Percentiles rank a stretch among this genome's conserved stretches.
Conservation (phyloP, 305 asterid genomes). For the Galium porrigens region DNA sequence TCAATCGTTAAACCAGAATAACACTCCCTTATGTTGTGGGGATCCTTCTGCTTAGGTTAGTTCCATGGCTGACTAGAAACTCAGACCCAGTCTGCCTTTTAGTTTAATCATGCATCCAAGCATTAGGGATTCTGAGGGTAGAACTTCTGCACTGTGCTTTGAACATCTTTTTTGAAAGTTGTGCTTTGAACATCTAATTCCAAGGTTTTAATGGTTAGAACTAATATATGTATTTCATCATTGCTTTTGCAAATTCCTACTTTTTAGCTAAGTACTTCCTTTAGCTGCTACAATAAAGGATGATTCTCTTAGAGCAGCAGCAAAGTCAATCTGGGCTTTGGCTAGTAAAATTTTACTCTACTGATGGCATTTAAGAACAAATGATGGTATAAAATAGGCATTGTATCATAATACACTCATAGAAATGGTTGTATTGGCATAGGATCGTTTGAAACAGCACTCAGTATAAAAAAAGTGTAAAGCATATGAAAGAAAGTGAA, state of each 20-base stretch:
- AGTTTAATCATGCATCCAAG: slow-evolving; percentile 11
- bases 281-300: not conserved
- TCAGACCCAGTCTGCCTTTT: slow-evolving; percentile 11
- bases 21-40: slow-evolving; percentile 1
- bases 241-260: not conserved
- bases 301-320: not conserved
- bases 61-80: slow-evolving; percentile 3
- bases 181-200: not conserved
- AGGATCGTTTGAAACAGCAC: not conserved
- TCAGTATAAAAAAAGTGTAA: not conserved
- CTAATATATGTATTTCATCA: not conserved
- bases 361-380: not conserved
- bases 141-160: not conserved
- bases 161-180: not conserved
- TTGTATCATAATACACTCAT: not conserved
- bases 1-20: not conserved
- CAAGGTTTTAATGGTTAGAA: not conserved
- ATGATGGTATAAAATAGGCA: not conserved
- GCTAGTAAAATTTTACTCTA: not conserved
- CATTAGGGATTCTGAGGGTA: slow-evolving; percentile 1
- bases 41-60: slow-evolving; percentile 3
- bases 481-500: not conserved
- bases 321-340: not conserved
- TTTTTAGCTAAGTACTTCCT: not conserved
- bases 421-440: not conserved